These are phyloP conservation scores for Paraurostyla sp. DNA, from an alignment of 73 alveolate species.

Conservation along the genomic window DNA sequence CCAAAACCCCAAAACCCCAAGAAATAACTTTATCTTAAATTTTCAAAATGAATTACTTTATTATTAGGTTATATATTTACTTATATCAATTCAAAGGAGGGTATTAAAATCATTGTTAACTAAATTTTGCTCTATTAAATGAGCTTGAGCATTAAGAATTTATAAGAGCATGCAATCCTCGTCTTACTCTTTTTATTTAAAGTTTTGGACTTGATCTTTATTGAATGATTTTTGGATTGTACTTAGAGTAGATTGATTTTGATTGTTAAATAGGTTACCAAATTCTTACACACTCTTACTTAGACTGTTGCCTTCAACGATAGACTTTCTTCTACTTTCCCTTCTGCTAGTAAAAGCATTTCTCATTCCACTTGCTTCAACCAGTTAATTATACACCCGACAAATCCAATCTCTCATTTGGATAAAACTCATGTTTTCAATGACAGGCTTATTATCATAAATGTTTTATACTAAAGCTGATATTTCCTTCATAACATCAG, in stretches of 20 bases:
- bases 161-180: too few relatives aligned
- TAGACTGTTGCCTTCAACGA: not conserved
- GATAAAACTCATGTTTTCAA: not conserved
- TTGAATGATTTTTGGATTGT: not conserved
- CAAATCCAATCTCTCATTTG: not conserved
- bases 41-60: too few relatives aligned
- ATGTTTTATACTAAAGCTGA: not conserved
- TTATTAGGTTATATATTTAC: too few relatives aligned
- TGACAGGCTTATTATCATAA: not conserved
- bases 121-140: too few relatives aligned
- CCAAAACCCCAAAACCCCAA: too few relatives aligned
- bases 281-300: conserved; percentile 28
- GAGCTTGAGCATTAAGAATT: too few relatives aligned
- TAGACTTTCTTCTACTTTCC: not conserved
- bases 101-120: too few relatives aligned
- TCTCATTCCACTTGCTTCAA: conserved; percentile 15
- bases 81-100: too few relatives aligned
- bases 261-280: not conserved
- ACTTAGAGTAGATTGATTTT: not conserved
- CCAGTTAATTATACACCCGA: not conserved
- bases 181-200: too few relatives aligned
- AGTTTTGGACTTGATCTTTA: not conserved
- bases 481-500: not conserved
- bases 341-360: not conserved
- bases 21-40: too few relatives aligned